phyloP scores from a whole-genome alignment of 2,329 filamentous ascomycete species.

The Ramularia endophylla region DNA sequence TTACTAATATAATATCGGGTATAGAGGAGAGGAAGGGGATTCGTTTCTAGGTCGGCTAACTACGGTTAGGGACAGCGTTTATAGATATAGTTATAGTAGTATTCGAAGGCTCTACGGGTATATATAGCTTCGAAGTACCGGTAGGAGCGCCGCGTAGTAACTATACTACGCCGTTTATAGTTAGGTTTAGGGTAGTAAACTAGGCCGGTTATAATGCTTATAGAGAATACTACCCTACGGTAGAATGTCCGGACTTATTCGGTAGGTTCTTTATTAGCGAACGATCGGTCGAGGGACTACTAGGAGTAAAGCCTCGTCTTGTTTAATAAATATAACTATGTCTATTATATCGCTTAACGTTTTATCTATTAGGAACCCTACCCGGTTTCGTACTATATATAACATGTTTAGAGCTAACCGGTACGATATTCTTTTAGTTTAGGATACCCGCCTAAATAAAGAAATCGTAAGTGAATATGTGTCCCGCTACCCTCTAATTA shows the following conservation, averaged over 20 bases:
- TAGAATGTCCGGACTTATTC: too few species aligned
- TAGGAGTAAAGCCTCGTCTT: too few species aligned
- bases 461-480: neutral
- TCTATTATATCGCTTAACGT: neutral
- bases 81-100: constrained; percentile 1
- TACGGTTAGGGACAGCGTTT: too few species aligned
- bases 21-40: too few species aligned
- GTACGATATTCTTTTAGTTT: neutral
- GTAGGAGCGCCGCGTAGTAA: neutral
- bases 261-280: too few species aligned
- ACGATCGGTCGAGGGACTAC: too few species aligned
- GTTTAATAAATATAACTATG: neutral
- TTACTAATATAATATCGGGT: too few species aligned
- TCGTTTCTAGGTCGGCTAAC: too few species aligned
- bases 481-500: neutral
- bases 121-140: neutral
- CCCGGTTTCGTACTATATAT: neutral
- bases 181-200: constrained; percentile 1
- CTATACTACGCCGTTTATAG: neutral
- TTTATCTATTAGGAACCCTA: neutral
- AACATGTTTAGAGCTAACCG: neutral
- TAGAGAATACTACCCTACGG: too few species aligned
- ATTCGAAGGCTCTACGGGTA: neutral
- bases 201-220: too few species aligned
- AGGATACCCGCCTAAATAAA: neutral